Evolutionary conservation across 805 yeast species (phyloP), one percentile per base, ranked within the genome.

Genomic region (Cyberlindnera xylosilytica): DNA sequence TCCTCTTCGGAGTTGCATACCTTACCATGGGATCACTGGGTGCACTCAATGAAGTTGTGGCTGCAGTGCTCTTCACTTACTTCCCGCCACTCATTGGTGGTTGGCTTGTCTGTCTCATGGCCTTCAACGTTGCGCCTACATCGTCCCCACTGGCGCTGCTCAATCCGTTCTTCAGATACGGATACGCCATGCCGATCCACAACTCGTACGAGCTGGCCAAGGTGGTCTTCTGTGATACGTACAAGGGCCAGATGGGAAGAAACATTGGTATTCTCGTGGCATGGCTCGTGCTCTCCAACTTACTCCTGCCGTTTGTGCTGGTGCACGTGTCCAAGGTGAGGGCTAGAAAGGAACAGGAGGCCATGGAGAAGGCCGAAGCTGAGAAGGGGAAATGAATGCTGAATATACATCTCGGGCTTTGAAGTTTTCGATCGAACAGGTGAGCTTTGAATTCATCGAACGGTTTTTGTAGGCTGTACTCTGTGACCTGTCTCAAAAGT

Each of bases 1-100:
- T 85, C 1, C 72, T 74, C 43, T 85, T 91, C 91, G 75, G 79
- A 76, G 54, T 78, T 34, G 68, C 78, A 7, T 86, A 65, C 58
- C 50, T 85, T 39, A 74, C 86, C 11, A 82, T 86, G 84, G 62
- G 78, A 45, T 83, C 88, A 1, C 78, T 83, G 16, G 95, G 93
- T 35, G 74, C 82, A 16, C 76, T 81, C 24, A 82, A 81, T 54
- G 91, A 86, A 61, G 74, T 79, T 45, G 62, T 73, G 45, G 77
- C 79, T 1, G 58, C 78, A 55, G 18, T 83, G 5, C 60, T 74
- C 12, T 63, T 81, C 37, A 60, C 78, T 10, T 46, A 66, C 15
- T 69, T 68, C 41, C 89, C 91, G 1, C 88, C 87, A 19, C 44
- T 74, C 38, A 54, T 82, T 43, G 91, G 91, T 3, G 79, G 83